Evolutionary conservation across 2,329 filamentous ascomycete species (phyloP).

Genomic region (Trichoderma arundinaceum): DNA sequence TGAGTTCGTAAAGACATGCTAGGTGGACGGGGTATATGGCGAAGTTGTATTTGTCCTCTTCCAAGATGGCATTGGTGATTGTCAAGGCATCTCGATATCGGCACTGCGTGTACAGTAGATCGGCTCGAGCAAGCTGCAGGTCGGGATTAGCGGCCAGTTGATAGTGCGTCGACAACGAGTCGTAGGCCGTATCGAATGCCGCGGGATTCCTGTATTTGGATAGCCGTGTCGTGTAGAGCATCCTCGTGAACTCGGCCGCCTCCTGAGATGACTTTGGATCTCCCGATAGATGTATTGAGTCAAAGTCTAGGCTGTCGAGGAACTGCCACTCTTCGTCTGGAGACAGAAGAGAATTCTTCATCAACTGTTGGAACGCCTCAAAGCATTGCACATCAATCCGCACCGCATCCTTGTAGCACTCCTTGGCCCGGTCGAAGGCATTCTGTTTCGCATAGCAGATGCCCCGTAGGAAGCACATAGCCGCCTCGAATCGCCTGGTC

Average conservation of each 20-base stretch:
- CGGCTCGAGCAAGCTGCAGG: slow-evolving; percentile 85
- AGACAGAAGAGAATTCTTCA: slow-evolving; percentile 91
- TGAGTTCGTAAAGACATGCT: slow-evolving; percentile 86
- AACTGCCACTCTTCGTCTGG: slow-evolving; percentile 91
- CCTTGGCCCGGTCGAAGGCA: slow-evolving; percentile 93
- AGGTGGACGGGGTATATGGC: slow-evolving; percentile 87
- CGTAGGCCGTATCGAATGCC: slow-evolving; percentile 82
- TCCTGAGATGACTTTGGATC: slow-evolving; percentile 70
- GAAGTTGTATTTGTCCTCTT: slow-evolving; percentile 87
- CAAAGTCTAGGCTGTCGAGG: slow-evolving; percentile 87
- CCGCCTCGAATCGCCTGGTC: slow-evolving; percentile 87
- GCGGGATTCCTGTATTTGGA: slow-evolving; percentile 92
- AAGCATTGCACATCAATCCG: slow-evolving; percentile 98
- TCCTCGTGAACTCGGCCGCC: slow-evolving; percentile 90
- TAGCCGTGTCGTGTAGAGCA: slow-evolving; percentile 92
- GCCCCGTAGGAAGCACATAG: slow-evolving; percentile 94
- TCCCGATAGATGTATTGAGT: slow-evolving; percentile 71
- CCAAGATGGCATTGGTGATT: slow-evolving; percentile 82
- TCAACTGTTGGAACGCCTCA: slow-evolving; percentile 96
- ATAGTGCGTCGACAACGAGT: slow-evolving; percentile 93
- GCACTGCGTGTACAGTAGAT: slow-evolving; percentile 92
- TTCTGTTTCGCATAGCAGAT: slow-evolving; percentile 97
- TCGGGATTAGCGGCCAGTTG: slow-evolving; percentile 85
- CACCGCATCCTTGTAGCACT: slow-evolving; percentile 97
- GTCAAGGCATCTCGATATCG: slow-evolving; percentile 85